Evolutionary conservation across 495 filamentous ascomycete species (phyloP).

Genomic region (Podospora pseudoanserina): DNA sequence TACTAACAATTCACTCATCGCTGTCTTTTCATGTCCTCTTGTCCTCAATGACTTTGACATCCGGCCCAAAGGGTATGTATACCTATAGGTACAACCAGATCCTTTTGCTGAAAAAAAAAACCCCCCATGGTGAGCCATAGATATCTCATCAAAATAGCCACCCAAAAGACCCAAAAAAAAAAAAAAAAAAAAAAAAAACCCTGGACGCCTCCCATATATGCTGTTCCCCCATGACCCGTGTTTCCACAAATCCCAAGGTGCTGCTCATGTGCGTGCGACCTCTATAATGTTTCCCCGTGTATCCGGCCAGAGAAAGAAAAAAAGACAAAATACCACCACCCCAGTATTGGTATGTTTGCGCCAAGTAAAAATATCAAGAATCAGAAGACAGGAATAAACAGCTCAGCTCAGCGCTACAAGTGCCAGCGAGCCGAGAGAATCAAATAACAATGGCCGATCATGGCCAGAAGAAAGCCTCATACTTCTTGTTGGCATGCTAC

Average conservation of each 20-base stretch:
- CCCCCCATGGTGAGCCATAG: background rate
- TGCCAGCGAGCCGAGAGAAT: background rate
- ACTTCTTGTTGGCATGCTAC: slow-evolving; percentile 38
- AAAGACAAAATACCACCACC: background rate
- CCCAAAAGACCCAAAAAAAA: slow-evolving; percentile 7
- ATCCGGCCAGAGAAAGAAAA: background rate
- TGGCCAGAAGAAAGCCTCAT: slow-evolving; percentile 15
- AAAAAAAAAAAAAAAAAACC: slow-evolving; percentile 2
- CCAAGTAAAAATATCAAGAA: background rate
- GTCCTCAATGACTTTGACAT: background rate
- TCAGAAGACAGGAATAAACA: slow-evolving; percentile 7
- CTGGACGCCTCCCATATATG: slow-evolving; percentile 10
- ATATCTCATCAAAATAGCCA: slow-evolving; percentile 1
- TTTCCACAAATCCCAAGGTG: slow-evolving; percentile 14
- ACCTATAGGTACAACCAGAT: background rate
- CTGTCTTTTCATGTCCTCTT: too few relatives aligned
- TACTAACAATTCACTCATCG: background rate
- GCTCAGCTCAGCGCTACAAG: background rate
- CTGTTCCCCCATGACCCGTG: background rate
- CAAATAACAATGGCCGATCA: background rate
- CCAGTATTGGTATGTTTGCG: background rate
- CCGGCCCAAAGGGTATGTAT: background rate
- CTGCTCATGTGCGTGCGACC: slow-evolving; percentile 19
- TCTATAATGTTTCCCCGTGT: slow-evolving; percentile 1
- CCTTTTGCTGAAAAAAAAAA: background rate